Percentiles rank a stretch among this genome's conserved stretches.
Conservation (phyloP, 2,329 filamentous ascomycete genomes). For the Pseudopithomyces maydicus region DNA sequence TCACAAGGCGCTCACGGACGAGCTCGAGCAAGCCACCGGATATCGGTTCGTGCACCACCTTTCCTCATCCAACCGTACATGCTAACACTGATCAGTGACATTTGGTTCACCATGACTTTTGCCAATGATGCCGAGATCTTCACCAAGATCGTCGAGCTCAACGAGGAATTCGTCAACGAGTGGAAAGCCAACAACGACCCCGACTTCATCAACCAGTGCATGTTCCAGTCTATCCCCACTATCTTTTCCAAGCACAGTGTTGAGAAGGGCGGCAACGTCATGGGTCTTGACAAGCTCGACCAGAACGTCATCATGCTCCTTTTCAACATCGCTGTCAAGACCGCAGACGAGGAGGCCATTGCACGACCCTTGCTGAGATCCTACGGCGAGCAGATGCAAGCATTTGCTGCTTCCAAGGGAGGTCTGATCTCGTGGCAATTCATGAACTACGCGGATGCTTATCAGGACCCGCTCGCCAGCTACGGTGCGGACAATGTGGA, state of each 20-base stretch:
- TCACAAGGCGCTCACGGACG: conserved; percentile 28
- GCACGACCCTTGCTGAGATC: conserved; percentile 16
- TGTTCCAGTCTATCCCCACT: conserved; percentile 28
- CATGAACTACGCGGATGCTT: conserved; percentile 43
- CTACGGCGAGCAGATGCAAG: conserved; percentile 17
- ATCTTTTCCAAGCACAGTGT: conserved; percentile 22
- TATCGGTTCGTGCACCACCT: conserved; percentile 20
- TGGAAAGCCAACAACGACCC: conserved; percentile 17
- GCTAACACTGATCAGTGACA: conserved; percentile 16
- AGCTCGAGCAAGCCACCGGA: conserved; percentile 29
- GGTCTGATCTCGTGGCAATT: conserved; percentile 27
- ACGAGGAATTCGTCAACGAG: conserved; percentile 25
- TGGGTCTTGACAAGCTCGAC: conserved; percentile 25
- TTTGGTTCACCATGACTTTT: conserved; percentile 33
- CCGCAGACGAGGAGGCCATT: conserved; percentile 15
- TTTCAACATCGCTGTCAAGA: not conserved
- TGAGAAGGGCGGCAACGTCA: conserved; percentile 31
- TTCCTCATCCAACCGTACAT: not conserved
- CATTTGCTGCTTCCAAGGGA: conserved; percentile 15
- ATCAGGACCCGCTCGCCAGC: conserved; percentile 44
- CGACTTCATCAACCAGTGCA: conserved; percentile 31
- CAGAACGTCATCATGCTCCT: conserved; percentile 24
- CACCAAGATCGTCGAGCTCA: conserved; percentile 22
- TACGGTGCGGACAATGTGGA: conserved; percentile 48
- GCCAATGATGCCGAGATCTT: conserved; percentile 23